These are phyloP conservation scores for Rhynchospora pubera DNA, from an alignment of 176 grass and related monocot genomes.

Conservation along the genomic window DNA sequence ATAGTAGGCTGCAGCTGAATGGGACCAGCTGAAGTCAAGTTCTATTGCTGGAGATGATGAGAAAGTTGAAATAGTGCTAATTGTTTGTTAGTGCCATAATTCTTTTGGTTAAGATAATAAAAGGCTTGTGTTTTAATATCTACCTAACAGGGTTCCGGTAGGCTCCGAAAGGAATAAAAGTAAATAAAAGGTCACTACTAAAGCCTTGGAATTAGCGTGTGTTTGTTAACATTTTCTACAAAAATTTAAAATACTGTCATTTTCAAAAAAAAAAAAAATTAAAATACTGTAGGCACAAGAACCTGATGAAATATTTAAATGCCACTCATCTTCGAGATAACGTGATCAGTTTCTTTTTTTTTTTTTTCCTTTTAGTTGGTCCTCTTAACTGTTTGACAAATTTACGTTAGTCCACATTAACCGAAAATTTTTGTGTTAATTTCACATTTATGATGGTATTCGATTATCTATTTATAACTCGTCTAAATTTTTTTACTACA, in stretches of 20 bases:
- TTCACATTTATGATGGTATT: background rate
- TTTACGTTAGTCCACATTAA: too few relatives aligned
- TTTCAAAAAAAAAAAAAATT: background rate
- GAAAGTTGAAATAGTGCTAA: conserved; percentile 12
- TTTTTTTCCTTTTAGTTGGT: too few relatives aligned
- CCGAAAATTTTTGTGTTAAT: too few relatives aligned
- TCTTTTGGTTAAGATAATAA: background rate
- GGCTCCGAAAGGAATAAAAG: background rate
- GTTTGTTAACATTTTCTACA: background rate
- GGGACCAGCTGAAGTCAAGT: background rate
- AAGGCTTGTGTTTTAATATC: background rate
- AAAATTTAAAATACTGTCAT: background rate
- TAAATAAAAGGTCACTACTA: background rate
- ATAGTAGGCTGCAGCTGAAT: background rate
- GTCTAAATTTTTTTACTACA: background rate
- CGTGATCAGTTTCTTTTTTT: background rate
- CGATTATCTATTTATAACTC: background rate
- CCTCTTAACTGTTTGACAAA: too few relatives aligned
- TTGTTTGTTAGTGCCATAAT: background rate
- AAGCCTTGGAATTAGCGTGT: background rate
- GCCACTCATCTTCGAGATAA: background rate
- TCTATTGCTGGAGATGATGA: conserved; percentile 4
- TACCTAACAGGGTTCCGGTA: background rate
- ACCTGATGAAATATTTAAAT: background rate
- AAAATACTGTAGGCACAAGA: background rate